phyloP scores from a whole-genome alignment of 1,139 yeast genomes.

The Nakaseomyces delphensis region DNA sequence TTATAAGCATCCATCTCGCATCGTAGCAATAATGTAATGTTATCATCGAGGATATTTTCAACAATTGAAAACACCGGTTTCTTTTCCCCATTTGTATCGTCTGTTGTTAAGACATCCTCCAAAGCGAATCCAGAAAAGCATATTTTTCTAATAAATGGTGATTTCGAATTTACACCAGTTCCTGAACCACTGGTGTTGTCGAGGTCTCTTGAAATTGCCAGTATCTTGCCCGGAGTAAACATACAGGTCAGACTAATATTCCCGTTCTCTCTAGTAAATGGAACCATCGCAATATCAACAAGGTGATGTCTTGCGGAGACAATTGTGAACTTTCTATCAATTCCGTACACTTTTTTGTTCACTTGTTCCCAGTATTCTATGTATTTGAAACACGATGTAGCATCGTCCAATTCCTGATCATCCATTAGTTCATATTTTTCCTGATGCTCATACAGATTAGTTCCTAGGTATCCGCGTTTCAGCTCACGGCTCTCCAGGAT shows the following conservation, averaged over 20 bases:
- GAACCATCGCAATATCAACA: slow-evolving; percentile 23
- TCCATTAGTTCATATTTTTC: slow-evolving; percentile 19
- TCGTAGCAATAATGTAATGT: slow-evolving; percentile 21
- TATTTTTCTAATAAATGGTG: slow-evolving; percentile 15
- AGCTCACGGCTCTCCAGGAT: slow-evolving; percentile 8
- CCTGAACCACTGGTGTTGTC: slow-evolving; percentile 5
- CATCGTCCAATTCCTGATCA: slow-evolving; percentile 16
- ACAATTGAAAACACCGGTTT: slow-evolving; percentile 21
- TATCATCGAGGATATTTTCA: slow-evolving; percentile 17
- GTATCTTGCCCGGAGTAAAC: slow-evolving; percentile 13
- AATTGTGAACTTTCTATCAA: slow-evolving; percentile 14
- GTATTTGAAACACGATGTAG: slow-evolving; percentile 20
- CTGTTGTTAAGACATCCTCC: slow-evolving; percentile 21
- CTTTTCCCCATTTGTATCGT: slow-evolving; percentile 3
- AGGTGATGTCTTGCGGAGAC: slow-evolving; percentile 28
- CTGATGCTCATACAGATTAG: slow-evolving; percentile 18
- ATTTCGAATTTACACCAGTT: slow-evolving; percentile 11
- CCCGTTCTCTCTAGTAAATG: slow-evolving; percentile 13
- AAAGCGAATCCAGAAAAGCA: slow-evolving; percentile 29
- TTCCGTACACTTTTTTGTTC: slow-evolving; percentile 8
- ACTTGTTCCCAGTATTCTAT: slow-evolving; percentile 12
- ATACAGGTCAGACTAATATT: slow-evolving; percentile 8
- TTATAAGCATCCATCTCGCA: slow-evolving; percentile 31
- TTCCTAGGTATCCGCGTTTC: slow-evolving; percentile 17
- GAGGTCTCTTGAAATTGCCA: slow-evolving; percentile 16